Conservation (phyloP, 495 filamentous ascomycete species). For the Chaetomium fimeti region DNA sequence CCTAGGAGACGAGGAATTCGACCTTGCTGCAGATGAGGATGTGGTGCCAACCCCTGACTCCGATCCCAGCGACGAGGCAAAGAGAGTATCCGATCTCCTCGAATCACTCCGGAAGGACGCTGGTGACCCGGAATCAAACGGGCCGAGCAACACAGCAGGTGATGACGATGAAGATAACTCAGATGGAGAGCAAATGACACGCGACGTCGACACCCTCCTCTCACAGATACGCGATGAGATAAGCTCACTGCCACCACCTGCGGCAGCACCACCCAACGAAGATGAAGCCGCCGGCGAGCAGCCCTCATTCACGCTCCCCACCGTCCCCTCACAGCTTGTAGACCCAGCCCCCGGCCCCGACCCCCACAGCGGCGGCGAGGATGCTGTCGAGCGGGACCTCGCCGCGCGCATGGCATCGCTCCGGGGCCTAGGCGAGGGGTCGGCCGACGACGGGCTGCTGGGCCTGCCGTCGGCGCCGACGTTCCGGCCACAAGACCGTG, state of each 20-base stretch:
- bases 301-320: conserved; percentile 34
- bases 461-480: conserved; percentile 57
- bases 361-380: not conserved
- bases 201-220: conserved; percentile 39
- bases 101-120: conserved; percentile 9
- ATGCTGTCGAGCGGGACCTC: conserved; percentile 42
- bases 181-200: conserved; percentile 42
- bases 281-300: conserved; percentile 10
- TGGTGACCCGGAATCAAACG: not conserved
- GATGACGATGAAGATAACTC: conserved; percentile 39
- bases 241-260: conserved; percentile 14
- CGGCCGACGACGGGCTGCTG: too few species aligned
- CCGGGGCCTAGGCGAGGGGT: conserved; percentile 34
- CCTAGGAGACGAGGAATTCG: conserved; percentile 23
- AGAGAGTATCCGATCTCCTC: conserved; percentile 35
- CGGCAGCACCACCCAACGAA: not conserved
- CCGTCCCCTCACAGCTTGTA: conserved; percentile 38
- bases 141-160: not conserved
- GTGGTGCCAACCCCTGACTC: conserved; percentile 5
- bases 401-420: conserved; percentile 44
- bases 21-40: conserved; percentile 22
- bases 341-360: conserved; percentile 25
- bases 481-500: conserved; percentile 43
- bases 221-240: conserved; percentile 41
- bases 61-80: conserved; percentile 23